Conservation (phyloP, 495 filamentous ascomycete genomes). For the Daldinia bambusicola region DNA sequence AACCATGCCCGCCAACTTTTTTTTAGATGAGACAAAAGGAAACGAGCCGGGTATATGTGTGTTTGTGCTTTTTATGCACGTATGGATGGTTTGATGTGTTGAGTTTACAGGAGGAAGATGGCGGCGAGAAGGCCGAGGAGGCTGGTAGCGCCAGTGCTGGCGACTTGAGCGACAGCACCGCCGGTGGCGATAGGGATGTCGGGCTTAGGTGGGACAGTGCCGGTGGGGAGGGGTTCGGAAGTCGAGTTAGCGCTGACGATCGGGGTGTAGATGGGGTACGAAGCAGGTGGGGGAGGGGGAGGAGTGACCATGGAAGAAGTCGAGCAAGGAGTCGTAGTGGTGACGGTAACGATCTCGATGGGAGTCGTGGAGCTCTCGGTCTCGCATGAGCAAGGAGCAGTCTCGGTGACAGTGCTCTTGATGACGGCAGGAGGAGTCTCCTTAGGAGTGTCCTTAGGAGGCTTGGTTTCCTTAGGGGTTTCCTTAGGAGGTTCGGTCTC, state of each 20-base stretch:
- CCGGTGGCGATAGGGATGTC: slow-evolving; percentile 45
- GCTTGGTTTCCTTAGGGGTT: background rate
- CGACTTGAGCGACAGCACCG: slow-evolving; percentile 45
- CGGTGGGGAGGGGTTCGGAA: slow-evolving; percentile 26
- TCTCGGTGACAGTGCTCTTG: background rate
- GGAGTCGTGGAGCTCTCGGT: slow-evolving; percentile 12
- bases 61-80: background rate
- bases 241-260: slow-evolving; percentile 34
- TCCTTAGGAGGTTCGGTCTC: background rate
- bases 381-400: background rate
- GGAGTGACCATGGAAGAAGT: background rate
- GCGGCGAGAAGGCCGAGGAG: slow-evolving; percentile 29
- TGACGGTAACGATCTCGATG: background rate
- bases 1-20: background rate
- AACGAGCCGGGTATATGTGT: slow-evolving; percentile 7
- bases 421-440: background rate
- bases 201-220: slow-evolving; percentile 32
- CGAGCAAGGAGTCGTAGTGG: slow-evolving; percentile 3
- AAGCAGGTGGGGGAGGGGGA: background rate
- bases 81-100: background rate
- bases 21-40: slow-evolving; percentile 2
- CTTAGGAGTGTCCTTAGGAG: background rate
- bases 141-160: slow-evolving; percentile 20
- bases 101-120: slow-evolving; percentile 16
- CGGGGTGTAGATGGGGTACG: background rate